Evolutionary conservation across 2,329 filamentous ascomycete genomes (phyloP), one percentile per base, ranked within the genome.

Genomic region (Neonectria neomacrospora): DNA sequence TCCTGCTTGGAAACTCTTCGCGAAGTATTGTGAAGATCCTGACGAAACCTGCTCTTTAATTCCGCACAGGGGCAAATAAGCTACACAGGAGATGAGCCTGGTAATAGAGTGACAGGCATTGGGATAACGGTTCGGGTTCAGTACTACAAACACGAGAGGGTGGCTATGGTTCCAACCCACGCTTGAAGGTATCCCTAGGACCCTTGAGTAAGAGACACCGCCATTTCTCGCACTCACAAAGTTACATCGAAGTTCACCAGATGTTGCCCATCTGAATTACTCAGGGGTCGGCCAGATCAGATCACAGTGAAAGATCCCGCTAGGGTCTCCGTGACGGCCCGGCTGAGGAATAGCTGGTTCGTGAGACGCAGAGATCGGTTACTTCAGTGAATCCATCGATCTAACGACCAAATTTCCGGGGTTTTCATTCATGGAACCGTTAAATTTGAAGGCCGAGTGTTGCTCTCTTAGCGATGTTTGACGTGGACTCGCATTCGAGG

Each of bases 401-500:
- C 47, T 20, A 14, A 3, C 1, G 30, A 5, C 10, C 20, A 16
- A 12, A 5, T 3, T 22, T 11, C 47, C 11, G 10, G n/a, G 47
- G 18, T 14, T n/a, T 32, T 32, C 32, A 32, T 34, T 11, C 6
- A 30, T 22, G 28, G 26, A 18, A 30, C 26, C 9, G n/a, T 48
- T 26, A 50, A 41, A 30, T 58, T 37, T 53, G 39, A 7, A 47
- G n/a, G 28, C 34, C n/a, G 30, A 52, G 45, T 56, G 11, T 45
- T 12, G 34, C 14, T 28, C 8, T 34, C 28, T 32, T 28, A 60
- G 18, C 32, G 23, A 50, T 28, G 54, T 37, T 39, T 47, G 16
- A 34, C 23, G 23, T 23, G n/a, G 28, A 45, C 61, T 60, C 55
- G 63, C 63, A 63, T 65, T 63, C 55, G 59, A 32, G 28, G 26